Base-by-base conservation (phyloP, 768 basidiomycete species). In the Chiua virens region DNA sequence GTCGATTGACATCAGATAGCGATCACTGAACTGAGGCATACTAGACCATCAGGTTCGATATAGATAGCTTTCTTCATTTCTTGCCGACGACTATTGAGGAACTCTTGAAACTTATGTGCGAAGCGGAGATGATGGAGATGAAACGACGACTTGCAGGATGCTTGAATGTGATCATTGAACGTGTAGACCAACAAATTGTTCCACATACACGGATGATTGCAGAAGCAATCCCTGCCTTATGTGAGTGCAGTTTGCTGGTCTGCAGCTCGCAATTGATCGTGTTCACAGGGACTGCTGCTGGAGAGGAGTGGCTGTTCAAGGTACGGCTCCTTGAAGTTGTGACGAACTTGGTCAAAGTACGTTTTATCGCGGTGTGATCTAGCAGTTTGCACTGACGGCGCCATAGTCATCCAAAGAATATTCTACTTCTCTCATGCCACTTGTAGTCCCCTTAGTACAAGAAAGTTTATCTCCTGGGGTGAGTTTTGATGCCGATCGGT, bases 91-190 rank as follows among this genome's bases (percentile, higher is more conserved):
- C 79, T 0, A 75, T 93, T 20, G 72, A 76, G n/a, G 81, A 86
- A 46, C 75, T 94, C 2, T 75, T 92, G n/a, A 71, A 64, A 42
- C 72, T 96, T 22, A 77, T 92, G 53, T 79, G 76, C 4, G 88
- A 93, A 62, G 82, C 82, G 0, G 85, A 90, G 40, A 82, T 85
- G 3, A 71, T 85, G 20, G 92, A 94, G 63, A 87, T 79, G 64
- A 91, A 91, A 67, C 80, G 81, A 36, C 77, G 86, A 50, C 75
- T 95, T n/a, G 81, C 83, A 25, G 74, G 75, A 46, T 82, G 82
- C 42, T 67, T 96, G 45, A 89, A 85, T 52, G 75, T 78, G 2
- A 71, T 94, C 37, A 84, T 95, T 42, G 81, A 87, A 52, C 56
- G 73, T 30, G 72, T 69, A 1, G 75, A 39, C 30, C 39, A 52